Base-by-base conservation (phyloP, 169 alveolate genomes). In the Miamiensis avidus region DNA sequence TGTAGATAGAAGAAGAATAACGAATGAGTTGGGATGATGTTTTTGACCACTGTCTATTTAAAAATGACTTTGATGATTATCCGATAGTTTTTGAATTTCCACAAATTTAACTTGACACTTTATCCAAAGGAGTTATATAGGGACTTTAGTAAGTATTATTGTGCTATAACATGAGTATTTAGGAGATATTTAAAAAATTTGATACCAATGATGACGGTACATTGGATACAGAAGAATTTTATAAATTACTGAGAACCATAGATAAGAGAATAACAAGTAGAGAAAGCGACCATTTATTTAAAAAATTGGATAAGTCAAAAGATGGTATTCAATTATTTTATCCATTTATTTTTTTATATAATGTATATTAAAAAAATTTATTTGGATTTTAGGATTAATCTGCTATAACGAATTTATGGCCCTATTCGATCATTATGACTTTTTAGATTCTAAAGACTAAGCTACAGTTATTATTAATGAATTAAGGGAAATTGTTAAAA, bases 11-110 rank as follows among this genome's bases (percentile, higher is more conserved):
- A 79, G 86, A 85, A 31, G 82, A 85, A 65, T 78, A 81, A 69
- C 78, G 89, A 85, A 79, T 73, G 0, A 49, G 79, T 28, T 85
- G 89, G 89, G 84, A 79, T 26, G 49, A 79, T 25, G 82, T 85
- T 0, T 85, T 85, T 79, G 69, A 79, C 31, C 89, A 85, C 49
- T 82, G 76, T 0, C 6, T 81, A 65, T 34, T 73, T 25, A 81
- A 28, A 28, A 29, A 65, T 49, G 34, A 75, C 1, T 16, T 25
- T 65, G 29, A 65, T 15, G 74, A 49, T 49, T 11, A 11, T 11
- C 69, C 4, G 20, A 49, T 31, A 25, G 72, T 33, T 33, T 77
- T 32, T 33, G 82, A n/a, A n/a, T n/a, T 33, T 33, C 82, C 82
- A 25, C 28, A 77, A 1, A 77, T 77, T 20, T 28, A 69, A 1